Evolutionary conservation across 306 rosid genomes (phyloP).

Genomic region (Trifolium pratense): DNA sequence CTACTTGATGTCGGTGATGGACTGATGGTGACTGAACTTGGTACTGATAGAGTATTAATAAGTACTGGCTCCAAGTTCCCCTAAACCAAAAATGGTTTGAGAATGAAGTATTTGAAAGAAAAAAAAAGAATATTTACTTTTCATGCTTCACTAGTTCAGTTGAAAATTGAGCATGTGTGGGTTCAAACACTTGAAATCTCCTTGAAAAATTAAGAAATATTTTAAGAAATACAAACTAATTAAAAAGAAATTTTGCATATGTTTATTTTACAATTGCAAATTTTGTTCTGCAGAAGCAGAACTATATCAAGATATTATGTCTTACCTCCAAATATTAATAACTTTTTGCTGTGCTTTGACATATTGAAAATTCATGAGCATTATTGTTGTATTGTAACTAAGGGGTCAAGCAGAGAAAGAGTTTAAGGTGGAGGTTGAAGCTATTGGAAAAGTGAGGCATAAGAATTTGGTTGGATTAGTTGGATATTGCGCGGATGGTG

Average conservation of each 20-base stretch:
- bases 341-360: neutral
- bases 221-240: conserved; percentile 1
- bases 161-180: conserved; percentile 20
- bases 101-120: neutral
- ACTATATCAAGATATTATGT: neutral
- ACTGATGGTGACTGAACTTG: neutral
- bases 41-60: too few relatives aligned
- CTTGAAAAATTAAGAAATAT: conserved; percentile 9
- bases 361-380: conserved; percentile 14
- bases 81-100: neutral
- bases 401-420: conserved; percentile 98
- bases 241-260: conserved; percentile 21
- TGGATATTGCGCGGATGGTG: conserved; percentile 95
- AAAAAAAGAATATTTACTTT: too few relatives aligned
- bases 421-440: conserved; percentile 98
- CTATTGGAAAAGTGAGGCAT: conserved; percentile 97
- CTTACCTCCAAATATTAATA: neutral
- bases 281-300: neutral
- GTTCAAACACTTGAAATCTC: conserved; percentile 15
- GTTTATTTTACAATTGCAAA: neutral
- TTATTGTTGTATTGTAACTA: conserved; percentile 32
- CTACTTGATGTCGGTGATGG: neutral
- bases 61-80: too few relatives aligned
- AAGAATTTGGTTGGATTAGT: conserved; percentile 94
- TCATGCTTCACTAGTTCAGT: neutral